phyloP scores from a whole-genome alignment of 805 yeast species.

The Wickerhamiella domercqiae region DNA sequence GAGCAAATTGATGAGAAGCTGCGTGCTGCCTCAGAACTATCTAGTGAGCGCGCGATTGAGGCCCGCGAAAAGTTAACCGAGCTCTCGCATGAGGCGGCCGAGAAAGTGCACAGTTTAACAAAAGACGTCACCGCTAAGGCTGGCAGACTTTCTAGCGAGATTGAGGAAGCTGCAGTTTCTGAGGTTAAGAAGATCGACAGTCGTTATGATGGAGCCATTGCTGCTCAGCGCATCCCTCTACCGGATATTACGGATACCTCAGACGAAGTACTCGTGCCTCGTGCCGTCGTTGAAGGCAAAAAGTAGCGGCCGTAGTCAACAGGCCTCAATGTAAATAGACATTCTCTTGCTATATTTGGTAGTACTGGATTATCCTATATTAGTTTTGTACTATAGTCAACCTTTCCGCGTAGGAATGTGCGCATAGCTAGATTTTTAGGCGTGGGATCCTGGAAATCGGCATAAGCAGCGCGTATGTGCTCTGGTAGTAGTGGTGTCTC shows the following conservation, averaged over 20 bases:
- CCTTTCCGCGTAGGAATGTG: constrained; percentile 12
- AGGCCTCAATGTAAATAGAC: too few species aligned
- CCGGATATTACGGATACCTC: neutral
- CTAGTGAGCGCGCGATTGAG: neutral
- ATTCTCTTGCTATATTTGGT: neutral
- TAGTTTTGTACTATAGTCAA: constrained; percentile 8
- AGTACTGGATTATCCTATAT: constrained; percentile 5
- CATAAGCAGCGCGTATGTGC: constrained; percentile 18
- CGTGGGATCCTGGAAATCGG: constrained; percentile 14
- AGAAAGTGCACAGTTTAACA: too few species aligned
- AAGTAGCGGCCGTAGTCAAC: too few species aligned
- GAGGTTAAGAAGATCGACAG: neutral
- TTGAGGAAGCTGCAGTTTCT: neutral
- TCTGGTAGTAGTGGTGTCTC: constrained; percentile 18
- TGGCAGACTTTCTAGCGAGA: neutral
- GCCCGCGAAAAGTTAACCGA: neutral
- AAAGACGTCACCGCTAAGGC: neutral
- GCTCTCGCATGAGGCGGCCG: constrained; percentile 1
- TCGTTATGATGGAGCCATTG: too few species aligned
- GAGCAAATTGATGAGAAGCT: too few species aligned
- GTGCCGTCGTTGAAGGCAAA: too few species aligned
- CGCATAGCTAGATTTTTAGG: constrained; percentile 10
- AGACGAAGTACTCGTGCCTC: neutral
- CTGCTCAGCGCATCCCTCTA: neutral
- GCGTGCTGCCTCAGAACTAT: too few species aligned